Conservation (phyloP, 176 grass and related monocot species). For the Oryza glaberrima region DNA sequence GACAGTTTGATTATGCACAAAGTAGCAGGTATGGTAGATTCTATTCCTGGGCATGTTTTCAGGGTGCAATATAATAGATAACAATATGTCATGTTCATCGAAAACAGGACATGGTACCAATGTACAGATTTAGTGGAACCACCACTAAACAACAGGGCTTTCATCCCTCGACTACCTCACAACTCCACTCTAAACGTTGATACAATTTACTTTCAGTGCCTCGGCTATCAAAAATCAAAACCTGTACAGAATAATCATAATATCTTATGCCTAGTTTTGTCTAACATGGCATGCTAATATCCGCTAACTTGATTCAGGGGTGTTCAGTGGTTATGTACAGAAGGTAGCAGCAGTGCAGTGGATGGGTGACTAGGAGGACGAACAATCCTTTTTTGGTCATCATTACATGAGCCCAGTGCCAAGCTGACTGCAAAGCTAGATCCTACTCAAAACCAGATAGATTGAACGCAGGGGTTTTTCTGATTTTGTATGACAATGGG, state of each 20-base stretch:
- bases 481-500: background rate
- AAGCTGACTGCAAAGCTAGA: background rate
- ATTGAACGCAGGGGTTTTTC: background rate
- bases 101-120: background rate
- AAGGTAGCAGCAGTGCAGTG: background rate
- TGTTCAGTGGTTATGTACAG: background rate
- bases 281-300: background rate
- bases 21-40: background rate
- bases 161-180: background rate
- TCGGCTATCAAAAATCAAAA: background rate
- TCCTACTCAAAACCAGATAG: background rate
- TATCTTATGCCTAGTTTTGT: background rate
- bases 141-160: background rate
- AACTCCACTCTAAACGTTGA: background rate
- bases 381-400: background rate
- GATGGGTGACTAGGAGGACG: background rate
- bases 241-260: background rate
- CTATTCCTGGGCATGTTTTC: background rate
- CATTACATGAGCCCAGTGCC: background rate
- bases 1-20: conserved; percentile 20
- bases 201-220: background rate
- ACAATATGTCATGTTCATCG: background rate
- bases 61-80: background rate
- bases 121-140: conserved; percentile 13
- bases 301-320: background rate